Base-by-base conservation (phyloP, 1,139 yeast genomes). In the Lodderomyces pseudojiufengensis region DNA sequence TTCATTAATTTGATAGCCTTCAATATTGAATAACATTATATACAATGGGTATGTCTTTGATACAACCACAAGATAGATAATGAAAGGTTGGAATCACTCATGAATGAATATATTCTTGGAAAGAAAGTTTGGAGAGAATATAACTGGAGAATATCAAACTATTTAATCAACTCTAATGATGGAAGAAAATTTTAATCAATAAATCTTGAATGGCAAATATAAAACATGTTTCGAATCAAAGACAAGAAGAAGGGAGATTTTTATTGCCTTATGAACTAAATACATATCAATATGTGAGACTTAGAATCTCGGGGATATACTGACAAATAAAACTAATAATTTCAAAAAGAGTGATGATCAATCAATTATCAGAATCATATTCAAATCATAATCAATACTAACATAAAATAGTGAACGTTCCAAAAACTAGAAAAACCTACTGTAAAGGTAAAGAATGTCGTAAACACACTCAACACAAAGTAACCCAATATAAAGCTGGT, bases 391-490 rank as follows among this genome's bases (percentile, higher is more conserved):
- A 5, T 24, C 9, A 12, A 24, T 53, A 65, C 70, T 63, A 63
- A 61, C 66, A 47, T 31, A 23, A 22, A 6, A 21, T 66, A 90
- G 99, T 92, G 79, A 92, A 92, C 95, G 95, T 92, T 80, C 99
- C 99, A 80, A 92, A 92, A 86, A 90, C 97, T 77, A 90, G 98
- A 85, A 88, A 85, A 80, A 92, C 99, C 75, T 92, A 84, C 92
- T 92, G 99, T 81, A 88, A 88, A 80, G 97, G 97, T 79, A 92
- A 85, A 80, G 82, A 80, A 71, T 94, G 99, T 81, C 87, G 95
- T 70, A 88, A 88, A 79, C 99, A 94, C 94, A 90, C 98, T 67
- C 97, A 88, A 77, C 99, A 92, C 95, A 92, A 92, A 84, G 98
- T 92, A 65, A 90, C 98, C 74, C 99, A 92, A 81, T 94, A 92